Evolutionary conservation across 2,329 filamentous ascomycete species (phyloP), one percentile per base, ranked within the genome.

Genomic region (Basipetospora chlamydospora): DNA sequence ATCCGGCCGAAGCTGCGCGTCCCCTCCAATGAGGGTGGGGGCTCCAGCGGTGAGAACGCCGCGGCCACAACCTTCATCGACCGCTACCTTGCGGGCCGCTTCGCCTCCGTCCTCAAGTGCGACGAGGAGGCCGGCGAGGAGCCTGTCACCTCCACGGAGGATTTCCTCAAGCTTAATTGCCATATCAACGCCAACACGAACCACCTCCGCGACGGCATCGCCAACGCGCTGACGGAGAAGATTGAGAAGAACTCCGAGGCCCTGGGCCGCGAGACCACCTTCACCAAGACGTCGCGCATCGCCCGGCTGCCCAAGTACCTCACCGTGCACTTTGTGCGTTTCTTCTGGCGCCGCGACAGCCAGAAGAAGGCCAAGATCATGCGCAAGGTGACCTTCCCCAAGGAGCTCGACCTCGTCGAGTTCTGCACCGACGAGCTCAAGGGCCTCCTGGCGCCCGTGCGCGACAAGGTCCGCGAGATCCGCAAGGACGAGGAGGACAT

Each of bases 361-460:
- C 80, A 92, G 58, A 96, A 96, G 66, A 98, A 98, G 68, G 87
- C 88, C 46, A 98, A 98, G 70, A 98, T 98, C 49, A 88, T 98
- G 83, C 83, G 87, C 54, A 98, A 96, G 61, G 90, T 98, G 39
- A 88, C 85, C 0, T 98, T 98, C 54, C 88, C 88, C 6, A 77
- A 83, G 35, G 90, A 98, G 58, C 66, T 98, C 23, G 90, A 98
- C 50, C 76, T 84, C 26, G 77, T 93, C 16, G 90, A 98, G 54
- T 95, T 94, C 59, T 98, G 90, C 58, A 88, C 87, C 10, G 87
- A 96, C 18, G 80, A 90, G 37, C 66, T 98, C 43, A 80, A 76
- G 56, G 78, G 79, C 52, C 73, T 81, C 47, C 68, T 98, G 30
- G 65, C 95, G 32, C 92, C 90, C 1, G 80, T 98, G n/a, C 76